Evolutionary conservation across 1,139 yeast species (phyloP), one percentile per base, ranked within the genome.

Genomic region (Sugiyamaella neomexicana): DNA sequence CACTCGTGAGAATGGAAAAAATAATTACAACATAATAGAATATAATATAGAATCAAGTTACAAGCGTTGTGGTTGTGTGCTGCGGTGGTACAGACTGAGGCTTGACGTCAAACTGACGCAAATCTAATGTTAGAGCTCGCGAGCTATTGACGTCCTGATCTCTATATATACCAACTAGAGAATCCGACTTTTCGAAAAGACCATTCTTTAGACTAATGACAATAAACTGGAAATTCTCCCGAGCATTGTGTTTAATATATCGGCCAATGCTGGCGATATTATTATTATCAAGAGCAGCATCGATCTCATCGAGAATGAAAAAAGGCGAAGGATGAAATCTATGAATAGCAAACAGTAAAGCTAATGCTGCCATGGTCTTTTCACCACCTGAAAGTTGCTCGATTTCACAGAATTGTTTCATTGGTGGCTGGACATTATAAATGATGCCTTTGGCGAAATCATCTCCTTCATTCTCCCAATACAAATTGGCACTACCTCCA

Each of bases 381-480:
- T 93, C 99, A 50, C 99, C 99, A 51, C 99, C 99, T 0, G 97
- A 89, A 12, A 93, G 76, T 58, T 88, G 80, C 56, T 89, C 96
- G 90, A 93, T 91, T 62, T 89, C 97, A 65, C 95, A 80, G 69
- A 90, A 93, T 62, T 97, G 78, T 65, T 93, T 95, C 82, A 88
- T 80, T 9, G 99, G 99, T 1, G 99, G 98, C 86, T 91, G 91
- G 0, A 97, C 97, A 68, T 90, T 95, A 65, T 89, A 95, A 63
- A 84, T 86, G 52, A 90, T 79, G 1, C 98, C 99, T 0, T 83
- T 82, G 42, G 80, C 72, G 65, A 85, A 95, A 20, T 51, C 47
- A 63, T 88, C 96, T 55, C 89, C 97, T 58, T 86, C 95, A 65
- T 89, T 93, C 64, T 89, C 97, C 41, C 90, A 72, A 0, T 93